Conservation (phyloP, 257 asterid species). For the Pogostemon cablin region DNA sequence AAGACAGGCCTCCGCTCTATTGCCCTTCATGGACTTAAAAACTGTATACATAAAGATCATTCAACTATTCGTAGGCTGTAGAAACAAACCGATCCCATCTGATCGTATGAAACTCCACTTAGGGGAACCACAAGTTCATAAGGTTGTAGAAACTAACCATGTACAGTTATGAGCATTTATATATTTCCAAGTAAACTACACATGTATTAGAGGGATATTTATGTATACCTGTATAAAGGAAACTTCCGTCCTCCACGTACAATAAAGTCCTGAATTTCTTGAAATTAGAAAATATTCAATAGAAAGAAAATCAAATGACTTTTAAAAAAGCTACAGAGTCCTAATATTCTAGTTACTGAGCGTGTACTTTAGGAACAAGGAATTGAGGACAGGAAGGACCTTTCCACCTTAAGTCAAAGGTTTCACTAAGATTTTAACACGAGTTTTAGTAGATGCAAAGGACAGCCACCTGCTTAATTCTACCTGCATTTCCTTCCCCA, state of each 20-base stretch:
- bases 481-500: neutral
- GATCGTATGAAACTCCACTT: no score
- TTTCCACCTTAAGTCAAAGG: neutral
- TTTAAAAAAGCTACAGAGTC: neutral
- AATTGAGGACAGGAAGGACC: neutral
- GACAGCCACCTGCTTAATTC: neutral
- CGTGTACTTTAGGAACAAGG: no score
- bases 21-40: no score
- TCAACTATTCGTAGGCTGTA: no score
- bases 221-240: constrained; percentile 80
- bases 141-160: neutral
- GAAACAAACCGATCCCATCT: no score
- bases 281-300: constrained; percentile 30
- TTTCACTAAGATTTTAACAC: neutral
- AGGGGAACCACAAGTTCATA: no score
- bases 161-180: neutral
- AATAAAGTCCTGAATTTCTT: constrained; percentile 71
- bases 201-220: neutral
- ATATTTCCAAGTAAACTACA: neutral
- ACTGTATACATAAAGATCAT: no score
- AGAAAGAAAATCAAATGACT: neutral
- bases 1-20: no score
- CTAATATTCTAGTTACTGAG: neutral
- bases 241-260: constrained; percentile 80
- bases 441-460: neutral